phyloP scores from a whole-genome alignment of 306 rosid species.

The Cucurbita pepo region DNA sequence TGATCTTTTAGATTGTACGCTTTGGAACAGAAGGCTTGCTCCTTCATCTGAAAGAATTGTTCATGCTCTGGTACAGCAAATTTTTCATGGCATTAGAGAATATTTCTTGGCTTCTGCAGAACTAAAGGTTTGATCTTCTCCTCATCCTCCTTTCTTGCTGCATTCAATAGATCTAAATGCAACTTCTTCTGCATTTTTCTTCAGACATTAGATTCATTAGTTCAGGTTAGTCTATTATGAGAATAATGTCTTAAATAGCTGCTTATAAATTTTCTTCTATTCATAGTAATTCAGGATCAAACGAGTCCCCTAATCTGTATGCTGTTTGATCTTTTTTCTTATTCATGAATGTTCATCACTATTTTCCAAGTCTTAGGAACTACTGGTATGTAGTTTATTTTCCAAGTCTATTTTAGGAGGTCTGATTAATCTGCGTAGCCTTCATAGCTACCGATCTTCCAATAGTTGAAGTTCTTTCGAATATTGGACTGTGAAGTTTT shows the following conservation, averaged over 20 bases:
- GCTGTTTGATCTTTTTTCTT: too few species aligned
- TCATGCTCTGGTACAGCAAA: conserved; percentile 91
- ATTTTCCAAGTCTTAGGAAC: too few species aligned
- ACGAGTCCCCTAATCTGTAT: background rate
- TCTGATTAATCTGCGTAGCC: too few species aligned
- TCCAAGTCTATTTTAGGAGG: too few species aligned
- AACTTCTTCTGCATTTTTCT: background rate
- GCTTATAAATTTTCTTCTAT: background rate
- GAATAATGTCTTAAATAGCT: background rate
- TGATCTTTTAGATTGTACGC: conserved; percentile 94
- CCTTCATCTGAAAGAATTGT: conserved; percentile 97
- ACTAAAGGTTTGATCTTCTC: conserved; percentile 51
- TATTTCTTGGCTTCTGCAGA: conserved; percentile 93
- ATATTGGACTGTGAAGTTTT: too few species aligned
- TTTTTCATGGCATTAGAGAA: conserved; percentile 91
- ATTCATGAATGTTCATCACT: too few species aligned
- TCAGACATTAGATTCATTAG: background rate
- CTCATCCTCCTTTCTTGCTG: background rate
- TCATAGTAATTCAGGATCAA: background rate
- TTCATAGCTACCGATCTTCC: too few species aligned
- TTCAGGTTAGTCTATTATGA: background rate
- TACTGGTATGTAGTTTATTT: too few species aligned
- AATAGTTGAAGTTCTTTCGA: too few species aligned
- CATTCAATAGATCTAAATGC: background rate
- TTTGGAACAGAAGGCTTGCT: conserved; percentile 93